Conservation (phyloP, 352 stramenopile species). For the Pythium vanterpoolii region DNA sequence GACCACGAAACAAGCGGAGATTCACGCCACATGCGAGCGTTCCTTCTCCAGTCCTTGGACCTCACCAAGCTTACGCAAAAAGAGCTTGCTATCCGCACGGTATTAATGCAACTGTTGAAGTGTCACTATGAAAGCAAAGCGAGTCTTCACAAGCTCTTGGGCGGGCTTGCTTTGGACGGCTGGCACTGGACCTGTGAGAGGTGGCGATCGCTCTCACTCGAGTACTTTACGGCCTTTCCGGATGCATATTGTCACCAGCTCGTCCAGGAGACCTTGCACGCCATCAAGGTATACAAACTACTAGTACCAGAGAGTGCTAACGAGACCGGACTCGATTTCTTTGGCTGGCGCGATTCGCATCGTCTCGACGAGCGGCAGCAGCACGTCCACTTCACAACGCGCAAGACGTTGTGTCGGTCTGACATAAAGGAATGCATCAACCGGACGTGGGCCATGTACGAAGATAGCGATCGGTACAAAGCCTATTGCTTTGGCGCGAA, state of each 20-base stretch:
- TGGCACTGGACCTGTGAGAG: slow-evolving; percentile 9
- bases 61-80: background rate
- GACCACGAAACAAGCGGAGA: background rate
- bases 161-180: background rate
- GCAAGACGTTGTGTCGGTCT: background rate
- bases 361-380: background rate
- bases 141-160: background rate
- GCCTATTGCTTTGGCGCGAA: background rate
- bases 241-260: background rate
- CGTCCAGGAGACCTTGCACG: background rate
- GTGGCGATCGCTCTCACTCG: background rate
- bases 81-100: background rate
- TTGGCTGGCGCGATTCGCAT: background rate
- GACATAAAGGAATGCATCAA: background rate
- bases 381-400: background rate
- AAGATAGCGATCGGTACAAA: background rate
- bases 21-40: background rate
- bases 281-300: background rate
- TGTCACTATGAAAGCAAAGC: background rate
- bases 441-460: slow-evolving; percentile 1
- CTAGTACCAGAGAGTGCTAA: no score
- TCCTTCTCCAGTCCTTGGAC: background rate
- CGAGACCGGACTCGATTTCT: background rate
- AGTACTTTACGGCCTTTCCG: background rate
- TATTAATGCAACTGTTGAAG: background rate